Base-by-base conservation (phyloP, 1,284 basidiomycete genomes). In the Ceraceosorus bombacis region DNA sequence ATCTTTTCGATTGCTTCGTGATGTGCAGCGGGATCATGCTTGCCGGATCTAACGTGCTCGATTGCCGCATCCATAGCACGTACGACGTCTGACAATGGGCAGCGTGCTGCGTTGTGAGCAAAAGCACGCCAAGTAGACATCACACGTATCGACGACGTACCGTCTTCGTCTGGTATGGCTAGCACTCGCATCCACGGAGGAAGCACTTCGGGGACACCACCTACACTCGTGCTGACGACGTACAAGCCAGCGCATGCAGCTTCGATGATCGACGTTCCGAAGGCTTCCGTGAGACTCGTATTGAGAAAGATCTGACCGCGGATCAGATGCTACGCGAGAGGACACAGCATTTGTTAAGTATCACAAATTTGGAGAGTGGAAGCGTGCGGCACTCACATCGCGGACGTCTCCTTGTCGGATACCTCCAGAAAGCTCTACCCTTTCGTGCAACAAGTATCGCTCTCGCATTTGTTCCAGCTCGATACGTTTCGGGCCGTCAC, bases 391-490 rank as follows among this genome's bases (percentile, higher is more conserved):
- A 78, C 85, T 66, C 67, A 89, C 89, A n/a, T 85, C 82, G 53
- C 85, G 83, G 15, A 96, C 95, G 59, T 94, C 87, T 37, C 84
- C 84, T 59, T 88, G 89, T 8, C 83, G 82, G 4, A 98, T 84
- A 1, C 86, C 81, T 0, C 95, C 95, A 0, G 96, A 82, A 0
- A 98, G 82, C 67, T 89, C 85, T 41, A 99, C 90, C 3, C 90
- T 85, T 71, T 96, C 91, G 78, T 95, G 90, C 0, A 98, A 82
- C 39, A 86, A 81, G 74, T 90, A 81, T 61, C 88, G 89, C 79
- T 99, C 95, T 6, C 92, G 83, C 87, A 95, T 95, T 80, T 97
- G 95, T 39, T 96, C 85, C 4, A 99, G 80, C 67, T 97, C 92
- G 46, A 95, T 88, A 70, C 94, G 83, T 76, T 97, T 97, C 0